Conservation (phyloP, 2,329 filamentous ascomycete genomes). For the Penicillium sclerotigenum region DNA sequence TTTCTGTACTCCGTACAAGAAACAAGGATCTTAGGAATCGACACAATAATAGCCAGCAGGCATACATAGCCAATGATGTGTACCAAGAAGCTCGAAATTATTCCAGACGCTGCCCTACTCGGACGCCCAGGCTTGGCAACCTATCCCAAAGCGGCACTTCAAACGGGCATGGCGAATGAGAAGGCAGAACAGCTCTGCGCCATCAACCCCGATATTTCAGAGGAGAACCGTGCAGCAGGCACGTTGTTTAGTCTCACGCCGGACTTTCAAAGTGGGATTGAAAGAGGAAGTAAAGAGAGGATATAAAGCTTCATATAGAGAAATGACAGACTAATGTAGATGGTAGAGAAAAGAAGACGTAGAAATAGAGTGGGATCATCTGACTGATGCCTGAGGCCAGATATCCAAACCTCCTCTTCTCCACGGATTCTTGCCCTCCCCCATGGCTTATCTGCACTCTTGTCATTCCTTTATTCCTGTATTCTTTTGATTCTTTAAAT, state of each 20-base stretch:
- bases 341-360: background rate
- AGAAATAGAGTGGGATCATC: background rate
- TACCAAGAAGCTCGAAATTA: background rate
- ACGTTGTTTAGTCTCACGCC: background rate
- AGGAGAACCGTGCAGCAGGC: constrained; percentile 3
- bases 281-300: background rate
- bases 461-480: constrained; percentile 1
- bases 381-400: constrained; percentile 8
- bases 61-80: background rate
- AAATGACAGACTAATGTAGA: background rate
- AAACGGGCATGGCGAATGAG: background rate
- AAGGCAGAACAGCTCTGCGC: background rate
- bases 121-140: constrained; percentile 3
- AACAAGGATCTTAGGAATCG: background rate
- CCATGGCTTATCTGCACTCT: background rate
- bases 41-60: background rate
- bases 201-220: background rate
- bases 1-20: background rate
- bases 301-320: background rate
- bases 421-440: background rate
- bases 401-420: background rate
- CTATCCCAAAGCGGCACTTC: background rate
- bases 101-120: background rate
- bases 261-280: background rate
- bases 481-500: background rate